Evolutionary conservation across 176 grass and related monocot species (phyloP).

Genomic region (Tuctoria greenei): DNA sequence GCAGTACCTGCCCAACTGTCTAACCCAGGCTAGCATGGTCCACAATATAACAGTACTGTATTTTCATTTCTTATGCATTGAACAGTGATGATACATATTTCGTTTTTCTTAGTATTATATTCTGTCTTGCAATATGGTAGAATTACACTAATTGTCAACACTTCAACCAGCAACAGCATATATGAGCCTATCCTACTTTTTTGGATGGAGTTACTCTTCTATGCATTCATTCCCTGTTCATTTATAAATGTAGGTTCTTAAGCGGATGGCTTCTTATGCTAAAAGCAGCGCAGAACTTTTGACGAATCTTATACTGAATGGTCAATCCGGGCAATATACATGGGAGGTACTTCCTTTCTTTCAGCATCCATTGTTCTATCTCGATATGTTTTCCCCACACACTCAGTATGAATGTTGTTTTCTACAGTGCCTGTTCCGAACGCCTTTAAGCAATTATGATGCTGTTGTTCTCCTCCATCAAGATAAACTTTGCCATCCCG

Average conservation of each 20-base stretch:
- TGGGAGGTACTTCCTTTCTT: conserved; percentile 71
- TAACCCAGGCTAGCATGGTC: too few relatives aligned
- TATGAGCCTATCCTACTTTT: not conserved
- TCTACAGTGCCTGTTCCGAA: conserved; percentile 66
- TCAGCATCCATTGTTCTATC: conserved; percentile 1
- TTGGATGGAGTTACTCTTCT: conserved; percentile 19
- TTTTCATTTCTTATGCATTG: conserved; percentile 18
- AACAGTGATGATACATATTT: not conserved
- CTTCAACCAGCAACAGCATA: conserved; percentile 1
- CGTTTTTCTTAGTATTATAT: not conserved
- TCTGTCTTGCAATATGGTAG: conserved; percentile 14
- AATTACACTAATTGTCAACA: not conserved
- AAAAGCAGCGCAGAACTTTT: conserved; percentile 85
- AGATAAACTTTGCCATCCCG: conserved; percentile 69
- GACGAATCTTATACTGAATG: conserved; percentile 64
- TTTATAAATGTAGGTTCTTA: conserved; percentile 62
- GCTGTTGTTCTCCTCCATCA: conserved; percentile 80
- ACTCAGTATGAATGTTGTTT: conserved; percentile 11
- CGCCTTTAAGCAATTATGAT: conserved; percentile 94
- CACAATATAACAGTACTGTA: not conserved
- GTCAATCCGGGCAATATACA: conserved; percentile 60
- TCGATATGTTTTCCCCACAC: not conserved
- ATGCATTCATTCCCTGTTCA: conserved; percentile 11
- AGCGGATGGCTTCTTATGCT: conserved; percentile 77
- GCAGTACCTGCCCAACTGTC: too few relatives aligned